These are phyloP conservation scores for Trichoderma semiorbis DNA, from an alignment of 2,329 filamentous ascomycete genomes.

Conservation along the genomic window DNA sequence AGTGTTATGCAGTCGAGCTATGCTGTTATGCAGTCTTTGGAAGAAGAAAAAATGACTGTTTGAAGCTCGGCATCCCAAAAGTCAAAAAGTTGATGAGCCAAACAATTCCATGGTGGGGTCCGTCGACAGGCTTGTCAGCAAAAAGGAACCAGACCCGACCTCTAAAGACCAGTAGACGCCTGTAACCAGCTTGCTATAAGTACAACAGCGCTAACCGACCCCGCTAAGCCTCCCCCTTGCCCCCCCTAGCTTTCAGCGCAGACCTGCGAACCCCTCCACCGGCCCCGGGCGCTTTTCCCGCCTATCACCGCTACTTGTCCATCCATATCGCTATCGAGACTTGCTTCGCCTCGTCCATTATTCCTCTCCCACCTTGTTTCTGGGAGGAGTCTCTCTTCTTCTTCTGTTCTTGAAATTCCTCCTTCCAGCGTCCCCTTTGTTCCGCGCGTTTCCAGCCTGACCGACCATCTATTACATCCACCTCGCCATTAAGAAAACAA, in stretches of 20 bases:
- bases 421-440: background rate
- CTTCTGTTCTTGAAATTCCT: background rate
- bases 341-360: background rate
- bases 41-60: background rate
- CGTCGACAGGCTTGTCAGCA: background rate
- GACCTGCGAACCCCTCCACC: constrained; percentile 6
- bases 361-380: background rate
- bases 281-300: background rate
- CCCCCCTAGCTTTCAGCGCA: background rate
- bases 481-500: background rate
- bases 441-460: background rate
- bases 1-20: rapidly evolving
- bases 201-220: constrained; percentile 1
- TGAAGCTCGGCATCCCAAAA: background rate
- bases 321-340: background rate
- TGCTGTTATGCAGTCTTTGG: background rate
- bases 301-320: constrained; percentile 10
- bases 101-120: constrained; percentile 10
- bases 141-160: background rate
- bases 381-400: background rate
- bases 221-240: constrained; percentile 4
- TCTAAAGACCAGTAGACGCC: no score
- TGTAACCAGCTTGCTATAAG: background rate
- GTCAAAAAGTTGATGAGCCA: constrained; percentile 1
- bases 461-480: background rate